Base-by-base conservation (phyloP, 2,329 filamentous ascomycete genomes). In the Westerdykella aurantiaca region DNA sequence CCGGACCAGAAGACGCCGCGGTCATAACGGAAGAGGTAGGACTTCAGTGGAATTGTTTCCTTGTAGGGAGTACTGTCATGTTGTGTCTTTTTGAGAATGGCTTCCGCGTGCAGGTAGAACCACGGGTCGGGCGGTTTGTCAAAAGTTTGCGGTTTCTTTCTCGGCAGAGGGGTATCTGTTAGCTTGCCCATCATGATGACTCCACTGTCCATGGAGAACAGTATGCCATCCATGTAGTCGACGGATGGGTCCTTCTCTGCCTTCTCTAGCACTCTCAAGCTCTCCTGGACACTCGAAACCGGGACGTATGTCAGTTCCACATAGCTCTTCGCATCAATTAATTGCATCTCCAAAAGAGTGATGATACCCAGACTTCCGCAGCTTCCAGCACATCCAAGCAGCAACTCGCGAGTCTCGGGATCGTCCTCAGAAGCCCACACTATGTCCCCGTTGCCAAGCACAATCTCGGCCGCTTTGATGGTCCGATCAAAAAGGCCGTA, bases 201-300 rank as follows among this genome's bases (percentile, higher is more conserved):
- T 0, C 79, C 78, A 5, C 69, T 70, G 14, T 71, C 68, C 12
- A 67, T 66, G 0, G 78, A 74, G 58, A 78, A 86, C n/a, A 81
- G 69, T 35, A 88, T 83, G 1, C 75, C 83, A 46, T 88, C 85
- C 2, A 90, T 72, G 51, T 82, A 89, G 47, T 88, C 82, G n/a
- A 73, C 64, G 1, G 55, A 49, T 0, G 57, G 48, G 35, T 74
- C 64, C 1, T 56, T 43, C 5, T 69, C 71, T 23, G 74, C 71
- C 2, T 72, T 62, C 42, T 74, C 66, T 29, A 83, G 71, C 22
- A 68, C 69, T n/a, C 62, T 51, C 3, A 79, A 66, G 1, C 76
- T 72, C 1, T 75, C 69, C 5, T 76, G 67, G 42, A 75, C 76
- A 49, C 64, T 66, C 1, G 71, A 70, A 2, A 75, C 66, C 33